Evolutionary conservation across 306 rosid species (phyloP).

Genomic region (Prunus salicina): DNA sequence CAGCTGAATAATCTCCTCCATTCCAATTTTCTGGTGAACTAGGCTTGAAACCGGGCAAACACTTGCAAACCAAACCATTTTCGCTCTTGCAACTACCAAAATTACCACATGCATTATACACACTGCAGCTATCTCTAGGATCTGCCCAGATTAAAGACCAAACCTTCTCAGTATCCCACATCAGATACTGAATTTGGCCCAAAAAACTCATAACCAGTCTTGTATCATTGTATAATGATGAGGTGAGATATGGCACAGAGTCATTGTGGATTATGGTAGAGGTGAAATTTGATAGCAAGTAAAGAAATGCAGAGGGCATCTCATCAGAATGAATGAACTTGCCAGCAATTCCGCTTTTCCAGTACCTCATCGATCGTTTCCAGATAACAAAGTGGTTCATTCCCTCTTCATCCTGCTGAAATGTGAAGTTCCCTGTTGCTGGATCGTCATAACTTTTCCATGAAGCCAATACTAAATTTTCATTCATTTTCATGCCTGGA

Average conservation of each 20-base stretch:
- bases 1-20: slow-evolving; percentile 55
- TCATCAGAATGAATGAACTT: slow-evolving; percentile 48
- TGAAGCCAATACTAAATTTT: slow-evolving; percentile 48
- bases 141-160: slow-evolving; percentile 69
- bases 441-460: slow-evolving; percentile 66
- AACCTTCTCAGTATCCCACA: slow-evolving; percentile 46
- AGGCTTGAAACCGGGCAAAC: slow-evolving; percentile 72
- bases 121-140: slow-evolving; percentile 74
- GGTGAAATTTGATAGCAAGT: slow-evolving; percentile 57
- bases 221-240: slow-evolving; percentile 51
- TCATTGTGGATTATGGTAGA: slow-evolving; percentile 38
- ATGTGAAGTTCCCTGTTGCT: slow-evolving; percentile 66
- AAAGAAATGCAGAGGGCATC: slow-evolving; percentile 61
- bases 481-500: slow-evolving; percentile 74
- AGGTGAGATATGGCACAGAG: slow-evolving; percentile 55
- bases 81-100: slow-evolving; percentile 66
- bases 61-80: slow-evolving; percentile 55
- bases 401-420: slow-evolving; percentile 54
- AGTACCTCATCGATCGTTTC: slow-evolving; percentile 68
- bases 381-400: slow-evolving; percentile 53
- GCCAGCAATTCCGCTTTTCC: slow-evolving; percentile 66
- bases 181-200: slow-evolving; percentile 58
- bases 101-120: slow-evolving; percentile 69
- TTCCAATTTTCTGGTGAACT: slow-evolving; percentile 53
- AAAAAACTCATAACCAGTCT: slow-evolving; percentile 53